These are phyloP conservation scores for Tuber melanosporum DNA, from an alignment of 495 filamentous ascomycete species.

Conservation along the genomic window DNA sequence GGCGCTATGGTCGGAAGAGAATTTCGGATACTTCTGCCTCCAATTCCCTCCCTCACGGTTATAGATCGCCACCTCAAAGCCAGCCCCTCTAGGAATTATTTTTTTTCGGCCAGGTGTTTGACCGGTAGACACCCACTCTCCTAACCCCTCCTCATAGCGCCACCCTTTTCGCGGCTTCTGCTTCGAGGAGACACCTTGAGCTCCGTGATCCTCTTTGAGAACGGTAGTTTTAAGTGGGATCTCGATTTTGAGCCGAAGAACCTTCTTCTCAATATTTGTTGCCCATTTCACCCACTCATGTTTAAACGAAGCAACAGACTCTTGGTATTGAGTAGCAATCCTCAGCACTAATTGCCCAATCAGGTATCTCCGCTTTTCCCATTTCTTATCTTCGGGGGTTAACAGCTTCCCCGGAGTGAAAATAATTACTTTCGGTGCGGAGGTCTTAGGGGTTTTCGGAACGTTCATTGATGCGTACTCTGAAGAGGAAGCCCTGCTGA, in stretches of 20 bases:
- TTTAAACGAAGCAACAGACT: background rate
- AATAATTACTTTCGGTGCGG: conserved; percentile 13
- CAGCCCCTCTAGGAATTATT: background rate
- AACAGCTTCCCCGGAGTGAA: conserved; percentile 35
- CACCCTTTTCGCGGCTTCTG: conserved; percentile 31
- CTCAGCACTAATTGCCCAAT: conserved; percentile 31
- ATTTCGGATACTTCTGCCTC: conserved; percentile 12
- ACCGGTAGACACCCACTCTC: conserved; percentile 38
- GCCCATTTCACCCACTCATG: conserved; percentile 30
- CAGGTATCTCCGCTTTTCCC: conserved; percentile 29
- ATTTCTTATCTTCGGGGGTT: conserved; percentile 12
- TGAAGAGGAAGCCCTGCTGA: conserved; percentile 1
- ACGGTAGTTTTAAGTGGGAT: conserved; percentile 17
- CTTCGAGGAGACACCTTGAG: background rate
- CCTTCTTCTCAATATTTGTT: conserved; percentile 24
- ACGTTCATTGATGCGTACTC: background rate
- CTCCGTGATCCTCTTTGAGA: background rate
- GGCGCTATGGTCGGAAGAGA: background rate
- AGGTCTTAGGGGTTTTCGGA: conserved; percentile 18
- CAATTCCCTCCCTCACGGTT: background rate
- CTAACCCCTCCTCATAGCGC: conserved; percentile 38
- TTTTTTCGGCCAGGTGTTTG: conserved; percentile 28
- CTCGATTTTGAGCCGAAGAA: conserved; percentile 36
- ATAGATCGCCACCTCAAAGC: conserved; percentile 14
- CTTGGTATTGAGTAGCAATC: conserved; percentile 24